A percentile compares a stretch with the other conserved stretches of the same genome.
Evolutionary conservation across 2,329 filamentous ascomycete species (phyloP).

Genomic region (Exophiala sp.): DNA sequence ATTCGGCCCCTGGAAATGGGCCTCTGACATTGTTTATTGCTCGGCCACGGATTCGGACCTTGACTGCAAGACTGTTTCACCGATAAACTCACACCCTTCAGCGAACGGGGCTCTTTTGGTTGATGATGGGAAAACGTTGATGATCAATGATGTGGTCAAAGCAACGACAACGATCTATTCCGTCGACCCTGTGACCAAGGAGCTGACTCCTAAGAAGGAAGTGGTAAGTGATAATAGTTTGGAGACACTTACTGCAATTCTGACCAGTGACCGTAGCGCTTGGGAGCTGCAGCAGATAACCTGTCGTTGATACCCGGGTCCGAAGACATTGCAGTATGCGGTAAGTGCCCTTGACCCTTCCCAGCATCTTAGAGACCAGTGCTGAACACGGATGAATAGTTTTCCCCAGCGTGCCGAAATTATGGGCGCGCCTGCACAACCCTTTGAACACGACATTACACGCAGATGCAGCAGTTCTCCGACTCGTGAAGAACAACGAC

Average conservation of each 20-base stretch:
- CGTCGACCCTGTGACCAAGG: constrained; percentile 15
- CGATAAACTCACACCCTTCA: constrained; percentile 11
- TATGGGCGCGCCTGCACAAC: constrained; percentile 3
- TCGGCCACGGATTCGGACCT: background rate
- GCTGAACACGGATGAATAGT: background rate
- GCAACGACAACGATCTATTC: constrained; percentile 20
- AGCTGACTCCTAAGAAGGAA: constrained; percentile 10
- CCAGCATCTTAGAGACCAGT: background rate
- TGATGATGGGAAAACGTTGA: constrained; percentile 17
- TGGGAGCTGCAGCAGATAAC: constrained; percentile 19
- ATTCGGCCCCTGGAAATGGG: constrained; percentile 21
- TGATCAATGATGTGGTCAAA: constrained; percentile 18
- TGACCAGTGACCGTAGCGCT: constrained; percentile 2
- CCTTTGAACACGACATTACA: constrained; percentile 4
- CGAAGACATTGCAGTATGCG: constrained; percentile 16
- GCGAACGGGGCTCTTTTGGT: constrained; percentile 20
- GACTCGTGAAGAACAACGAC: constrained; percentile 17
- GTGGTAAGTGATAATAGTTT: constrained; percentile 9
- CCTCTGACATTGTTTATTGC: constrained; percentile 16
- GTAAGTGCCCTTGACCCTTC: constrained; percentile 8
- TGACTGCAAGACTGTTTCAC: constrained; percentile 19
- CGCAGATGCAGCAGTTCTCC: constrained; percentile 13
- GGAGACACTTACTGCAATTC: background rate
- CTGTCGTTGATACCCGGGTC: constrained; percentile 18
- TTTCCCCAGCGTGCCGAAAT: constrained; percentile 12